Conservation (phyloP, 768 basidiomycete species). For the Chiua virens region DNA sequence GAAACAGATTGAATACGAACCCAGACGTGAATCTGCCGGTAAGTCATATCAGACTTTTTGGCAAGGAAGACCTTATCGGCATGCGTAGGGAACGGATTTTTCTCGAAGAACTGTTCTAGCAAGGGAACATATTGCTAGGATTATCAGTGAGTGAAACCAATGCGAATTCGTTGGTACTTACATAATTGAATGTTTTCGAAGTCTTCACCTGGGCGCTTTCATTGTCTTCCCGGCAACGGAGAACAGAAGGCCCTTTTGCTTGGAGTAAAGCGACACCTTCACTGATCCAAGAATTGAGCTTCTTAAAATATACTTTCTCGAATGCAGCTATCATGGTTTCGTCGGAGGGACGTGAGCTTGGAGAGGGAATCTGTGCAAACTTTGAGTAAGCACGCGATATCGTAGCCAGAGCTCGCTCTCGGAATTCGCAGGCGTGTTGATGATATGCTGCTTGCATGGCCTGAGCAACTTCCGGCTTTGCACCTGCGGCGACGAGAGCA, state of each 20-base stretch:
- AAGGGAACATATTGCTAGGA: conserved; percentile 46
- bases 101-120: conserved; percentile 47
- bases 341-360: not conserved
- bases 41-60: conserved; percentile 41
- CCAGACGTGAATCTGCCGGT: conserved; percentile 56
- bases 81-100: conserved; percentile 47
- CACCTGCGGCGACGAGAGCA: conserved; percentile 2
- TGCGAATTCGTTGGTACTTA: too few relatives aligned
- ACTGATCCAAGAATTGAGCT: not conserved
- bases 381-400: conserved; percentile 1
- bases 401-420: not conserved
- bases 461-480: not conserved
- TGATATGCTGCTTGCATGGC: not conserved
- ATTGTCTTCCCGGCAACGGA: not conserved
- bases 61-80: conserved; percentile 43
- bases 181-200: too few relatives aligned
- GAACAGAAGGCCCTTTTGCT: not conserved
- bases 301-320: conserved; percentile 2
- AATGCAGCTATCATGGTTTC: conserved; percentile 1
- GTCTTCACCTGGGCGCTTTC: not conserved
- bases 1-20: conserved; percentile 27
- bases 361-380: conserved; percentile 1
- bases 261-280: not conserved
- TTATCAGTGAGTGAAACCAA: too few relatives aligned
- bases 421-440: not conserved